These are phyloP conservation scores for Trematosphaeria pertusa DNA, from an alignment of 2,329 filamentous ascomycete species.

Conservation along the genomic window DNA sequence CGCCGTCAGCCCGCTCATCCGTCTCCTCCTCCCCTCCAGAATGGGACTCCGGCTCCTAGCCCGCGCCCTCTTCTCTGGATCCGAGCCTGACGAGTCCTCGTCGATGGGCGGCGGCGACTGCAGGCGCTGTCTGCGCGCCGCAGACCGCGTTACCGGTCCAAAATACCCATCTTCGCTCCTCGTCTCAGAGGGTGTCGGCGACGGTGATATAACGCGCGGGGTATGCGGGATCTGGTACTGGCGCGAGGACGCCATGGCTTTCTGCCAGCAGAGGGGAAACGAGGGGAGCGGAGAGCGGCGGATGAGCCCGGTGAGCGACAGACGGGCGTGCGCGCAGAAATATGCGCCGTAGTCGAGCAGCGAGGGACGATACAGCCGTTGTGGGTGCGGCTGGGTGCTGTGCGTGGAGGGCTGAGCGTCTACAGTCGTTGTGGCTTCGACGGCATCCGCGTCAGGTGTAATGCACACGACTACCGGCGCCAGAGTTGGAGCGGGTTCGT, in stretches of 20 bases:
- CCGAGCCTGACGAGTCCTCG: conserved; percentile 65
- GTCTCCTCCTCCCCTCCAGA: conserved; percentile 50
- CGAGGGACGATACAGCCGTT: conserved; percentile 17
- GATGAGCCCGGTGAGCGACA: conserved; percentile 63
- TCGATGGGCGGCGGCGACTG: conserved; percentile 66
- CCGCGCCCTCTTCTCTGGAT: conserved; percentile 66
- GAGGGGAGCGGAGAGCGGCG: conserved; percentile 65
- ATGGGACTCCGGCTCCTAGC: conserved; percentile 75
- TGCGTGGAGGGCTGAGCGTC: conserved; percentile 24
- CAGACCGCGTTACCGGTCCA: conserved; percentile 79
- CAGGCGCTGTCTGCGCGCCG: conserved; percentile 66
- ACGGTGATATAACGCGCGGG: conserved; percentile 88
- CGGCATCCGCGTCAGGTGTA: conserved; percentile 27
- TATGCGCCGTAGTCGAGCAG: conserved; percentile 34
- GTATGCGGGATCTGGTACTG: conserved; percentile 72
- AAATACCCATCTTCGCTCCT: conserved; percentile 67
- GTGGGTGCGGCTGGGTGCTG: conserved; percentile 14
- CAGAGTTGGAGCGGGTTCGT: conserved; percentile 39
- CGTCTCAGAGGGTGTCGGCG: conserved; percentile 63
- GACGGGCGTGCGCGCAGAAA: conserved; percentile 32
- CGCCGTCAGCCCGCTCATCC: conserved; percentile 61
- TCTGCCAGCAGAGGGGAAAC: conserved; percentile 54
- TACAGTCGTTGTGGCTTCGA: conserved; percentile 27
- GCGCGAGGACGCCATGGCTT: conserved; percentile 55
- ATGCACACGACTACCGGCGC: conserved; percentile 2